Conservation (phyloP, 2,329 filamentous ascomycete species). For the Fusarium devonianum region DNA sequence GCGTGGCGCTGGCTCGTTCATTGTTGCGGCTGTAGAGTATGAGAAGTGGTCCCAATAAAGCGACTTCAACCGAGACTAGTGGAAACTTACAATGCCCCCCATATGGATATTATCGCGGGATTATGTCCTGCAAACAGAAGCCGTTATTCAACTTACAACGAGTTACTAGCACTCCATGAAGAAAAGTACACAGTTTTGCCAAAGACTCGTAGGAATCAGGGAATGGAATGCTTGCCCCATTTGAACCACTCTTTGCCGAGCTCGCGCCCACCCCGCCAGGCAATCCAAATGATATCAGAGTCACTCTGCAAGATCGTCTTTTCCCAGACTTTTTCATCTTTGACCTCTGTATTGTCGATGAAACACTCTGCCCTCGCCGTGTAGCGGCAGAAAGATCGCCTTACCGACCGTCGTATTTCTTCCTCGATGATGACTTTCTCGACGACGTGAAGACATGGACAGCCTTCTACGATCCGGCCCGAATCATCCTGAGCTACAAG, state of each 20-base stretch:
- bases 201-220: no score
- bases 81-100: no score
- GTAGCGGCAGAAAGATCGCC: slow-evolving; percentile 8
- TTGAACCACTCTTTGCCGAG: slow-evolving; percentile 28
- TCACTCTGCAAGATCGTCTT: slow-evolving; percentile 30
- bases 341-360: slow-evolving; percentile 26
- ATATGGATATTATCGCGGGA: no score
- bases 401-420: slow-evolving; percentile 15
- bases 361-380: slow-evolving; percentile 16
- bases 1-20: slow-evolving; percentile 37
- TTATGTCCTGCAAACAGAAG: no score
- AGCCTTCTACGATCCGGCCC: slow-evolving; percentile 29
- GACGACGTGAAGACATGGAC: slow-evolving; percentile 38
- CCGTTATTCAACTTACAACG: no score
- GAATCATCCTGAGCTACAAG: slow-evolving; percentile 26
- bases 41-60: slow-evolving; percentile 16
- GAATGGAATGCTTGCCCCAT: no score
- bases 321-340: slow-evolving; percentile 32
- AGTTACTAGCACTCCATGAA: no score
- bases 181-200: no score
- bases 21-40: slow-evolving; percentile 37
- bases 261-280: slow-evolving; percentile 27
- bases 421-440: slow-evolving; percentile 27
- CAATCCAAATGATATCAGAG: slow-evolving; percentile 2
- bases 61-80: no score